Conservation (phyloP, 2,329 filamentous ascomycete species). For the Berkeleyomyces basicola region DNA sequence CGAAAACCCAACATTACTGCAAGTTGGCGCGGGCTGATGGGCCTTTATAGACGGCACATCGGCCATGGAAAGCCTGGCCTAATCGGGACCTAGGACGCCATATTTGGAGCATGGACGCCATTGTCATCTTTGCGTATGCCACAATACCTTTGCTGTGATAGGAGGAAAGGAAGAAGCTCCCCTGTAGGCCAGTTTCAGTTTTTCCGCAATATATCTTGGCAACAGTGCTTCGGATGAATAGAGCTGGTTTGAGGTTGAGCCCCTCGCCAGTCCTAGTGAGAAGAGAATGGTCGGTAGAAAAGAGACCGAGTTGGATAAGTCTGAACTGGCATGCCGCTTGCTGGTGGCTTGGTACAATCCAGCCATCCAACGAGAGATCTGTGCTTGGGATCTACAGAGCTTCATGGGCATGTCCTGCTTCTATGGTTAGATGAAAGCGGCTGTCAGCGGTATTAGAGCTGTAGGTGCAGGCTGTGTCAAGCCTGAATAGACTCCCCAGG, state of each 20-base stretch:
- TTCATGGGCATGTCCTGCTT: neutral
- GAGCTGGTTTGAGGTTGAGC: neutral
- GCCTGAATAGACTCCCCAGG: too few relatives aligned
- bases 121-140: neutral
- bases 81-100: neutral
- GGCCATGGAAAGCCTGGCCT: neutral
- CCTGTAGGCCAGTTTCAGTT: neutral
- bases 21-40: neutral
- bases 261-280: neutral
- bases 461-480: too few relatives aligned
- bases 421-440: neutral
- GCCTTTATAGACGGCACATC: neutral
- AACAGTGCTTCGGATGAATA: neutral
- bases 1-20: neutral
- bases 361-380: neutral
- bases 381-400: neutral
- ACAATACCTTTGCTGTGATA: neutral
- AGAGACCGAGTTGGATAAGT: neutral
- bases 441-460: too few relatives aligned
- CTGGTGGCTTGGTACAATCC: neutral
- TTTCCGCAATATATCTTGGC: neutral
- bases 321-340: neutral
- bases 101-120: neutral
- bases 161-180: neutral
- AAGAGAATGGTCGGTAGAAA: neutral